Evolutionary conservation across 305 asterid genomes (phyloP).

Genomic region (Fraxinus angustifolia): DNA sequence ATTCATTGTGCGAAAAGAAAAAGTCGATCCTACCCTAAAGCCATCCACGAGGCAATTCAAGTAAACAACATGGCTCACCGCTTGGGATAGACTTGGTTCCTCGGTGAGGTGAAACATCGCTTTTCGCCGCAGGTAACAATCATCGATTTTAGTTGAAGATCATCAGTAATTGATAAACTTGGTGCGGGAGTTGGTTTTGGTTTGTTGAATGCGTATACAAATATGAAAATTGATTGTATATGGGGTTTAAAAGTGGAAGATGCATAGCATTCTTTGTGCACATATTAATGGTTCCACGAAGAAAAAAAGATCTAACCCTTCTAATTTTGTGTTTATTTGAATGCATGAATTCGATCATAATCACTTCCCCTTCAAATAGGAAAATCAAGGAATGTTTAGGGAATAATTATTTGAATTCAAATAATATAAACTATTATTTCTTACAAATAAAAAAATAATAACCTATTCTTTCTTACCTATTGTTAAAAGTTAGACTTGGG

Average conservation of each 20-base stretch:
- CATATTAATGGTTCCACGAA: background rate
- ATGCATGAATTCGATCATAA: background rate
- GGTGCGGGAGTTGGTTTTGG: background rate
- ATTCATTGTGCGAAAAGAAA: background rate
- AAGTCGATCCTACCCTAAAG: background rate
- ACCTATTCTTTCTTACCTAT: background rate
- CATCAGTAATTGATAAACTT: no score
- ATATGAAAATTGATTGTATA: background rate
- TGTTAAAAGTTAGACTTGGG: background rate
- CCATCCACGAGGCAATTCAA: background rate
- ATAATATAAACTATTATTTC: no score
- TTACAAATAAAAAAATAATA: no score
- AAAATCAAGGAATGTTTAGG: background rate
- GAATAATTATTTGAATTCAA: background rate
- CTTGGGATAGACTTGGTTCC: background rate
- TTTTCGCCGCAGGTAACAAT: background rate
- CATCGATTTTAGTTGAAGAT: background rate
- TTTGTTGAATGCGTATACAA: background rate
- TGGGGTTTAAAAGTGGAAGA: background rate
- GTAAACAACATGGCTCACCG: no score
- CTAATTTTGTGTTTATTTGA: background rate
- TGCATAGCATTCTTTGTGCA: background rate
- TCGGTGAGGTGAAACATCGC: no score
- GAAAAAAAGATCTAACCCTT: background rate
- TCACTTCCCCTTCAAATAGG: background rate